Conservation (phyloP, 192 early-diverging fungal species). For the Rhizophagus sp. region DNA sequence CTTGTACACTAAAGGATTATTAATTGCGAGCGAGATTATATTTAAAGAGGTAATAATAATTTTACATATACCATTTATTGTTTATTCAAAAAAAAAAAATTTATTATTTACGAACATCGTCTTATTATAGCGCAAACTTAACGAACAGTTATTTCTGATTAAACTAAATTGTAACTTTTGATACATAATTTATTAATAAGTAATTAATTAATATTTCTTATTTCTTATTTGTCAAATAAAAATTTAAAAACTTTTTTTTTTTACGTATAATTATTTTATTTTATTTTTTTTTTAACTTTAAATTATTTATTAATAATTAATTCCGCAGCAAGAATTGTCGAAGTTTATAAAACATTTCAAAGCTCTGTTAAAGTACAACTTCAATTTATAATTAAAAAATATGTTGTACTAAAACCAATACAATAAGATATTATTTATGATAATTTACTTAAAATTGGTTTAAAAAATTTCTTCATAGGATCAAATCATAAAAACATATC, state of each 20-base stretch:
- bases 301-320: background rate
- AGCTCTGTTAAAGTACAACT: slow-evolving; percentile 53
- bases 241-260: slow-evolving; percentile 35
- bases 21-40: too few relatives aligned
- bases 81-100: too few relatives aligned
- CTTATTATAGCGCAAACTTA: too few relatives aligned
- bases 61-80: too few relatives aligned
- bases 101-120: too few relatives aligned
- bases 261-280: too few relatives aligned
- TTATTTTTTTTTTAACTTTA: background rate
- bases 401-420: slow-evolving; percentile 69
- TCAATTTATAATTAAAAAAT: slow-evolving; percentile 51
- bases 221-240: background rate
- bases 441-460: background rate
- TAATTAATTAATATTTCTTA: slow-evolving; percentile 30
- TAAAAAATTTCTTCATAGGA: slow-evolving; percentile 31
- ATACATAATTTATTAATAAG: slow-evolving; percentile 69
- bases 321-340: slow-evolving; percentile 36
- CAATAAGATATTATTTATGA: slow-evolving; percentile 48
- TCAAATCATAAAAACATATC: slow-evolving; percentile 52
- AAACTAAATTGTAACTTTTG: slow-evolving; percentile 79
- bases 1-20: too few relatives aligned
- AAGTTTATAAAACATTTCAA: slow-evolving; percentile 52
- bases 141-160: too few relatives aligned
- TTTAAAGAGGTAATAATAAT: too few relatives aligned